A percentile compares a stretch with the other conserved stretches of the same genome.
Conservation (phyloP, 768 basidiomycete species). For the Serendipita indica region DNA sequence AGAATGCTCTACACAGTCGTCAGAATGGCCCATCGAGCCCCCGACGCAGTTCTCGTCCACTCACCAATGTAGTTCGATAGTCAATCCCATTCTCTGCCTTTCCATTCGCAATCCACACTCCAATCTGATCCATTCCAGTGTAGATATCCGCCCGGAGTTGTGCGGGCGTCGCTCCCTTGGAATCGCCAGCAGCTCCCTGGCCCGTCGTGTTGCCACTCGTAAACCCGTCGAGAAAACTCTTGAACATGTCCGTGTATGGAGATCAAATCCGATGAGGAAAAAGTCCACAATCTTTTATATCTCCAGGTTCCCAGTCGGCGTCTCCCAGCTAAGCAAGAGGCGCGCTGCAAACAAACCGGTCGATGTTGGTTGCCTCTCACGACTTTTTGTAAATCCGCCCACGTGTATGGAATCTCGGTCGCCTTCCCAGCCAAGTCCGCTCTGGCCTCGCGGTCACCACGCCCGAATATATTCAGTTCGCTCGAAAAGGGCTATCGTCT, state of each 20-base stretch:
- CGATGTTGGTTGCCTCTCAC: too few relatives aligned
- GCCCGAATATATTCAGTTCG: too few relatives aligned
- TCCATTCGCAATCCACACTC: conserved; percentile 6
- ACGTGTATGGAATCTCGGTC: too few relatives aligned
- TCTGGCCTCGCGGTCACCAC: too few relatives aligned
- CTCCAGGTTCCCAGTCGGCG: not conserved
- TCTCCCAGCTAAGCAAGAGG: not conserved
- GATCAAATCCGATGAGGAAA: not conserved
- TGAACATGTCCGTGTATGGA: not conserved
- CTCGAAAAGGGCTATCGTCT: too few relatives aligned
- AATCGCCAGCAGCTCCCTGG: not conserved
- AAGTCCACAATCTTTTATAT: not conserved
- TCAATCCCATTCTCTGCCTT: conserved; percentile 7
- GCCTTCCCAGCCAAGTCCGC: too few relatives aligned
- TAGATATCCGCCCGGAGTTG: not conserved
- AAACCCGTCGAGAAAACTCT: not conserved
- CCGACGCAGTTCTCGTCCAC: not conserved
- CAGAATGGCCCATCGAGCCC: not conserved
- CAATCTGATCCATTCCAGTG: not conserved
- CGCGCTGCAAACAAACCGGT: too few relatives aligned
- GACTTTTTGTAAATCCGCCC: too few relatives aligned
- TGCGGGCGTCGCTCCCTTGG: conserved; percentile 1
- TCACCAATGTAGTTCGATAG: conserved; percentile 6
- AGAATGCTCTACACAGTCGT: not conserved
- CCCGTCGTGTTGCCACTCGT: not conserved